A percentile compares a stretch with the other conserved stretches of the same genome.
Conservation (phyloP, 495 filamentous ascomycete species). For the Sabuloglossum arenarium region DNA sequence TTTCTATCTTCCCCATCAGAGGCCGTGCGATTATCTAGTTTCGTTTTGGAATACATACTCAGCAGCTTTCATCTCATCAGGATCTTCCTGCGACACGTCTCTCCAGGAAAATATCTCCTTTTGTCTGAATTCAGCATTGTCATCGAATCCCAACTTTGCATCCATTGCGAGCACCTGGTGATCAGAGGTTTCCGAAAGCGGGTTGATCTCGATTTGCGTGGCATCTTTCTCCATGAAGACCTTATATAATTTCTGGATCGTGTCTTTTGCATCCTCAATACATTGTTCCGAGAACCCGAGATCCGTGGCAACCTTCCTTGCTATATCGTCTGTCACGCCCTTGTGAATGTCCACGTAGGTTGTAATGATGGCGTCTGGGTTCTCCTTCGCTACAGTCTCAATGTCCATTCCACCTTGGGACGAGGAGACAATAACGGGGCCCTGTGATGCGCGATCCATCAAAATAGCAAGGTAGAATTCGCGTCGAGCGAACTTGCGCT, state of each 20-base stretch:
- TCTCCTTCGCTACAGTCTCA: slow-evolving; percentile 94
- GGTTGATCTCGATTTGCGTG: slow-evolving; percentile 99
- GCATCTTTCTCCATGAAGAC: slow-evolving; percentile 96
- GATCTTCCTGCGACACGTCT: slow-evolving; percentile 85
- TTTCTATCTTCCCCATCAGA: slow-evolving; percentile 20
- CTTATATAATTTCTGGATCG: slow-evolving; percentile 96
- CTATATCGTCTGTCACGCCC: slow-evolving; percentile 90
- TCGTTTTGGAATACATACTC: slow-evolving; percentile 27
- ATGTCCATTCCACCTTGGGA: slow-evolving; percentile 99
- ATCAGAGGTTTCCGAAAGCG: slow-evolving; percentile 87
- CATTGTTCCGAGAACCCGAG: slow-evolving; percentile 95
- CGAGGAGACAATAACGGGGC: slow-evolving; percentile 87
- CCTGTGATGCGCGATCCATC: slow-evolving; percentile 86
- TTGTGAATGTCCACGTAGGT: slow-evolving; percentile 83
- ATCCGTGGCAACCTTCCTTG: slow-evolving; percentile 69
- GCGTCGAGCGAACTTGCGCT: slow-evolving; percentile 96
- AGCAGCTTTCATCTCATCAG: slow-evolving; percentile 91
- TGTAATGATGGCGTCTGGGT: slow-evolving; percentile 81
- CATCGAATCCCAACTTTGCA: slow-evolving; percentile 92
- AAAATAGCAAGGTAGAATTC: slow-evolving; percentile 98
- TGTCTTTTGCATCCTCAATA: slow-evolving; percentile 79
- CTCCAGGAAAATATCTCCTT: slow-evolving; percentile 88
- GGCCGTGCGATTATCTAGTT: neutral
- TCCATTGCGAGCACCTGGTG: slow-evolving; percentile 98
- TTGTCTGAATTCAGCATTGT: slow-evolving; percentile 96